Evolutionary conservation across 2,329 filamentous ascomycete genomes (phyloP).

Genomic region (Orbilia oligospora): DNA sequence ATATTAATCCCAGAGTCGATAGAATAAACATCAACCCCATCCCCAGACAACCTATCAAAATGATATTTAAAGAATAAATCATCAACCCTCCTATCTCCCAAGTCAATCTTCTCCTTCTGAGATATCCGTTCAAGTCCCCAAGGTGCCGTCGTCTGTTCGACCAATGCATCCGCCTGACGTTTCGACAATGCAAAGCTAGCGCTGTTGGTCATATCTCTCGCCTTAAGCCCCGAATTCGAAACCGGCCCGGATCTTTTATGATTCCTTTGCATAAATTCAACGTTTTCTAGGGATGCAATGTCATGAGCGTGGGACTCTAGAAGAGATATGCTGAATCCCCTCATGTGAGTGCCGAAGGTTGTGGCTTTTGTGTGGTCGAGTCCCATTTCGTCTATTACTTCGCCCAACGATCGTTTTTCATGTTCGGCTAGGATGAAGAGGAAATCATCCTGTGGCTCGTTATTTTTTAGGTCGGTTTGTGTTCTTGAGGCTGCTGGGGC

Average conservation of each 20-base stretch:
- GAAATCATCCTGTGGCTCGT: conserved; percentile 50
- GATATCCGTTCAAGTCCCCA: conserved; percentile 65
- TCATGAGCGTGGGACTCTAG: conserved; percentile 12
- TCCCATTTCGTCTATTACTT: conserved; percentile 62
- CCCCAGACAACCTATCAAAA: conserved; percentile 66
- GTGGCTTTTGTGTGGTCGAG: conserved; percentile 65
- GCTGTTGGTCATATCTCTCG: conserved; percentile 42
- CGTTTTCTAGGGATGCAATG: conserved; percentile 15
- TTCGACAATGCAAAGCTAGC: conserved; percentile 46
- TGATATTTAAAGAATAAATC: conserved; percentile 67
- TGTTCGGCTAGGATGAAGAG: conserved; percentile 61
- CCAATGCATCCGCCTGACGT: conserved; percentile 36
- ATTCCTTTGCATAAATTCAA: conserved; percentile 39
- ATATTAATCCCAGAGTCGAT: conserved; percentile 69
- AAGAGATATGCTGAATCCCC: conserved; percentile 62
- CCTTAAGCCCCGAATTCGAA: conserved; percentile 44
- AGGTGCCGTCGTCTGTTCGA: conserved; percentile 58
- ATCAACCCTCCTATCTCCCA: conserved; percentile 61
- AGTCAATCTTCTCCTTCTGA: conserved; percentile 62
- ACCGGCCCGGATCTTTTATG: conserved; percentile 14
- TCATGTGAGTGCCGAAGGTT: conserved; percentile 62
- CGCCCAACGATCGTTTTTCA: conserved; percentile 61
- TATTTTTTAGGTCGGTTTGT: not conserved
- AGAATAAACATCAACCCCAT: conserved; percentile 69
- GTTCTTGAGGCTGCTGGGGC: conserved; percentile 24